These are phyloP conservation scores for Biscogniauxia marginata DNA, from an alignment of 2,329 filamentous ascomycete species.

Conservation along the genomic window DNA sequence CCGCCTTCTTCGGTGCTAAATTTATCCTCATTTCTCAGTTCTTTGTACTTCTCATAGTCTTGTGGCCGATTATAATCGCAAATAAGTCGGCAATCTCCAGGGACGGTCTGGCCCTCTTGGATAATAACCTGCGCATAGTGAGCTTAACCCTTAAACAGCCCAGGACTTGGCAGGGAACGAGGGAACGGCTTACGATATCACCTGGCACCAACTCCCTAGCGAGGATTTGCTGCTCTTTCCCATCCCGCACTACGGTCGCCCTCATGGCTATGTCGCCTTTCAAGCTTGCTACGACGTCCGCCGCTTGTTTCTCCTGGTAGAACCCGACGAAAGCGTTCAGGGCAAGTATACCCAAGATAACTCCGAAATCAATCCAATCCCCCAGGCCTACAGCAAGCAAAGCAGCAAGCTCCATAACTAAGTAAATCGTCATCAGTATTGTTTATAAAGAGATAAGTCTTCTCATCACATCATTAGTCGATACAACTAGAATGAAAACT, in stretches of 20 bases:
- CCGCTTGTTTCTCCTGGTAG: constrained; percentile 80
- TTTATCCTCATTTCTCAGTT: constrained; percentile 30
- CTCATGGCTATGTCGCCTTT: constrained; percentile 81
- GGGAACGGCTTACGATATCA: constrained; percentile 63
- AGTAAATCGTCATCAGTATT: constrained; percentile 6
- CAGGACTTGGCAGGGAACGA: too few relatives aligned
- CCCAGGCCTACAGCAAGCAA: constrained; percentile 70
- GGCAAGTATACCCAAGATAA: constrained; percentile 72
- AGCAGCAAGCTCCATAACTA: constrained; percentile 76
- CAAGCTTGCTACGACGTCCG: constrained; percentile 70
- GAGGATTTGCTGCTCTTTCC: constrained; percentile 66
- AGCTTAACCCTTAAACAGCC: neutral
- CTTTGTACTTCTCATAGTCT: constrained; percentile 39
- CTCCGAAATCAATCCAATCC: constrained; percentile 76
- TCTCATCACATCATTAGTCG: neutral
- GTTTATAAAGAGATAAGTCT: neutral
- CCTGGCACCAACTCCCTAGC: constrained; percentile 73
- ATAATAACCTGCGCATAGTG: constrained; percentile 54
- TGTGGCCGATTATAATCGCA: constrained; percentile 69
- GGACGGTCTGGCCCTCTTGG: constrained; percentile 70
- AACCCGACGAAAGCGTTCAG: constrained; percentile 76
- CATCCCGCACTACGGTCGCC: constrained; percentile 65
- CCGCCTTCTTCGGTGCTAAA: constrained; percentile 22
- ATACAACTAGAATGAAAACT: constrained; percentile 36
- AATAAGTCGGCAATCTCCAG: constrained; percentile 69